phyloP scores from a whole-genome alignment of 441 rosid genomes.

The Populus trichocarpa region DNA sequence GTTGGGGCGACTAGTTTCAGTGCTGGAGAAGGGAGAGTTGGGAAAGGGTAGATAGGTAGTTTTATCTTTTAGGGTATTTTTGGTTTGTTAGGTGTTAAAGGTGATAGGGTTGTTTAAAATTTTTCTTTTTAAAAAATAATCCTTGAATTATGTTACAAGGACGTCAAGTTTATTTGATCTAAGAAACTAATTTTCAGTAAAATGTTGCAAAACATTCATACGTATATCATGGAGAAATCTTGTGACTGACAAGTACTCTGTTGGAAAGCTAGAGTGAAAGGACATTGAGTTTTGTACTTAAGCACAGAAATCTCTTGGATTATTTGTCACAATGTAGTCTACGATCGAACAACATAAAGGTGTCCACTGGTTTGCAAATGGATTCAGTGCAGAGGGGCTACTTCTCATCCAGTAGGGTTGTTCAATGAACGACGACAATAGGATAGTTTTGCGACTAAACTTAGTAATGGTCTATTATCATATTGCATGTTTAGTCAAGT shows the following conservation, averaged over 20 bases:
- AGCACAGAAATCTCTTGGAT: conserved; percentile 12
- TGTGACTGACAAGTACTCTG: neutral
- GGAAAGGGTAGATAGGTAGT: neutral
- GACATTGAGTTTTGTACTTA: neutral
- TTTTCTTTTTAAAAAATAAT: no score
- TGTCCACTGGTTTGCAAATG: conserved; percentile 19
- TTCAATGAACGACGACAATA: neutral
- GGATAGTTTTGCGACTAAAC: neutral
- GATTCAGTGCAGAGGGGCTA: conserved; percentile 50
- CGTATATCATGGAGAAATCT: neutral
- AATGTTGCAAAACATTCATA: neutral
- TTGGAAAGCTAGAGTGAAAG: neutral
- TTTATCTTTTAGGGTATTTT: neutral
- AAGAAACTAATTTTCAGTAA: neutral
- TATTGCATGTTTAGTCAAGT: conserved; percentile 60
- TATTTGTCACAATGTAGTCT: neutral
- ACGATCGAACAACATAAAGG: conserved; percentile 26
- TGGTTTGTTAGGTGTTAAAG: neutral
- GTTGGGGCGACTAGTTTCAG: neutral
- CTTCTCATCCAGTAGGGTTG: conserved; percentile 19
- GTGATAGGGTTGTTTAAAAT: neutral
- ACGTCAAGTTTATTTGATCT: neutral
- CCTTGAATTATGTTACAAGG: no score
- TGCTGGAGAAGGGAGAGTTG: neutral
- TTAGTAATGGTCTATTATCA: conserved; percentile 33